These are phyloP conservation scores for Santalum album DNA, from an alignment of 164 flowering plant genomes.

Conservation along the genomic window DNA sequence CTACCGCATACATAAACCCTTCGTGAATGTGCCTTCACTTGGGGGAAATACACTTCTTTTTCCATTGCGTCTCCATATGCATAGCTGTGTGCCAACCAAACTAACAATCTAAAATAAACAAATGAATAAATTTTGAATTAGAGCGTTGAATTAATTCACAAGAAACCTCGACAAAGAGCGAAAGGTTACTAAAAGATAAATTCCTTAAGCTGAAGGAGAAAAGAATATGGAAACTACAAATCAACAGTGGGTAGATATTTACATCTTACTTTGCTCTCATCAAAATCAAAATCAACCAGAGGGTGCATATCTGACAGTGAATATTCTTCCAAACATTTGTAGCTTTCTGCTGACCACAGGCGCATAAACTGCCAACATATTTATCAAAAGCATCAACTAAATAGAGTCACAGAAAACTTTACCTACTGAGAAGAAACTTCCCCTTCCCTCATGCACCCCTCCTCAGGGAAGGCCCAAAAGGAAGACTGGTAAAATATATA, in stretches of 20 bases:
- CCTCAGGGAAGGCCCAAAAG: too few species aligned
- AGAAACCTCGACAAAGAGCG: too few species aligned
- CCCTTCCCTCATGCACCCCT: too few species aligned
- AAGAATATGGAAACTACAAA: background rate
- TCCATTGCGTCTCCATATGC: conserved; percentile 82
- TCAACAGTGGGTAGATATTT: background rate
- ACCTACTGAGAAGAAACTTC: too few species aligned
- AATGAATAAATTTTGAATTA: too few species aligned
- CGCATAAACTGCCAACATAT: conserved; percentile 62
- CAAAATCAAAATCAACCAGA: conserved; percentile 85
- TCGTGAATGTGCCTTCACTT: conserved; percentile 51
- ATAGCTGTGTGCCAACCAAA: conserved; percentile 60
- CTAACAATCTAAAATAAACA: conserved; percentile 97
- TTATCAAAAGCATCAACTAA: background rate
- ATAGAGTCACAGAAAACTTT: background rate
- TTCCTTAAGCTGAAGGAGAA: too few species aligned
- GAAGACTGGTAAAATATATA: too few species aligned
- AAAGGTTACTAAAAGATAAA: too few species aligned
- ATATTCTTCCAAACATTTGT: conserved; percentile 70
- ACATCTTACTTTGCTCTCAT: conserved; percentile 77
- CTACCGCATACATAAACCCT: conserved; percentile 86
- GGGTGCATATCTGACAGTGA: conserved; percentile 32
- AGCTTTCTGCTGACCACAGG: conserved; percentile 70
- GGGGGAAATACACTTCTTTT: conserved; percentile 63
- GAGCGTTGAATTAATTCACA: too few species aligned